Base-by-base conservation (phyloP, 805 yeast genomes). In the Saccharomyces mikatae region DNA sequence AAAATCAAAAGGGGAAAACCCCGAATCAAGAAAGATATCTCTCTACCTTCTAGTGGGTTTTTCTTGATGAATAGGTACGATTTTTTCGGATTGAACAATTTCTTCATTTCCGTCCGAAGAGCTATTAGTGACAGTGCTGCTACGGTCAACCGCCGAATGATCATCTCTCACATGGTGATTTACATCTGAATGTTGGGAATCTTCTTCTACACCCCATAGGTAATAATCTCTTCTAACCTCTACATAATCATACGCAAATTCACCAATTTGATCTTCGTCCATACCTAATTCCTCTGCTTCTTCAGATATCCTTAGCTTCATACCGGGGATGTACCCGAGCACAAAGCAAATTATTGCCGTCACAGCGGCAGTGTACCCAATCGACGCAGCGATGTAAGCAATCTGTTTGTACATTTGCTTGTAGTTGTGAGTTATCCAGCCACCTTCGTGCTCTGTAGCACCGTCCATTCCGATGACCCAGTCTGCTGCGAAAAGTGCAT, bases 231-330 rank as follows among this genome's bases (percentile, higher is more conserved):
- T 80, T 71, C 97, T 81, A n/a, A 90, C 94, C 74, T 90, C 97
- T 57, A 90, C 96, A 68, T 89, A 91, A 70, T 90, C 97, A 70
- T 90, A 91, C 17, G 97, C 97, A 74, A 90, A 90, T 72, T 90
- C 97, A 47, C 97, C 97, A 62, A 90, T 87, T 72, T 90, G 96
- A 72, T 89, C 95, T 69, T 90, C 97, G 69, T 90, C 97, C 74
- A 89, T 81, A 55, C 97, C 97, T 29, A 75, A 74, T 60, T 83
- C 87, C 70, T 90, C 97, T 22, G 84, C 96, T 30, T 84, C 83
- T 68, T 87, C 92, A 58, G 82, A 77, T 4, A 88, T 87, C 64
- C 97, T 80, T 64, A 91, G 75, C 49, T 83, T 76, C 64, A 88
- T 79, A 13, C 89, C 90, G 6, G 97, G 97, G 30, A 89, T 83